phyloP scores from a whole-genome alignment of 176 grass and related monocot genomes.

The Lolium rigidum region DNA sequence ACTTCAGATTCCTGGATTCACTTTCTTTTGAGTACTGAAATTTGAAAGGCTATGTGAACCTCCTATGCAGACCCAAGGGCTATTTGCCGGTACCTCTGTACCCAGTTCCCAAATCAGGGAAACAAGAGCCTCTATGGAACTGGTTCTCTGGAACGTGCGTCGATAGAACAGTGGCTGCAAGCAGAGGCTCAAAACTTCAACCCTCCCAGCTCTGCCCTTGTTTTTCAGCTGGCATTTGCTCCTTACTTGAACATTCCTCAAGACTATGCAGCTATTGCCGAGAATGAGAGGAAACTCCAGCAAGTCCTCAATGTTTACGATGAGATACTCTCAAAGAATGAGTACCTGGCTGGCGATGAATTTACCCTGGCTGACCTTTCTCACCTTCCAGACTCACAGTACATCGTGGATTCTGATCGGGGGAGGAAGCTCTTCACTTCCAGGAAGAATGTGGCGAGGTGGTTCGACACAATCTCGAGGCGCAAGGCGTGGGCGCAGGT shows the following conservation, averaged over 20 bases:
- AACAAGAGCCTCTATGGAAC: constrained; percentile 67
- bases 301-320: constrained; percentile 65
- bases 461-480: constrained; percentile 59
- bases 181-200: constrained; percentile 71
- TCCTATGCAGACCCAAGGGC: constrained; percentile 50
- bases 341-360: constrained; percentile 56
- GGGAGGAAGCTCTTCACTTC: constrained; percentile 73
- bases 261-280: constrained; percentile 56
- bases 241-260: constrained; percentile 47
- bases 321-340: constrained; percentile 56
- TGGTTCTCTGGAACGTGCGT: constrained; percentile 72
- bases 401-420: constrained; percentile 60
- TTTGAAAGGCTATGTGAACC: constrained; percentile 25
- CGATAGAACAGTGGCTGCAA: constrained; percentile 88
- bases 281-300: constrained; percentile 65
- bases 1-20: not conserved
- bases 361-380: constrained; percentile 74
- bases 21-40: not conserved
- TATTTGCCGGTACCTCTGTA: constrained; percentile 70
- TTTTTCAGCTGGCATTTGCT: constrained; percentile 84
- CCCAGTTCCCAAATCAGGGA: constrained; percentile 64
- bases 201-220: constrained; percentile 71
- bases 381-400: constrained; percentile 77
- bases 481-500: constrained; percentile 68
- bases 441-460: constrained; percentile 77